A percentile compares a stretch with the other conserved stretches of the same genome.
Conservation (phyloP, 371 early-diverging fungal species). For the Mucor irregularis region DNA sequence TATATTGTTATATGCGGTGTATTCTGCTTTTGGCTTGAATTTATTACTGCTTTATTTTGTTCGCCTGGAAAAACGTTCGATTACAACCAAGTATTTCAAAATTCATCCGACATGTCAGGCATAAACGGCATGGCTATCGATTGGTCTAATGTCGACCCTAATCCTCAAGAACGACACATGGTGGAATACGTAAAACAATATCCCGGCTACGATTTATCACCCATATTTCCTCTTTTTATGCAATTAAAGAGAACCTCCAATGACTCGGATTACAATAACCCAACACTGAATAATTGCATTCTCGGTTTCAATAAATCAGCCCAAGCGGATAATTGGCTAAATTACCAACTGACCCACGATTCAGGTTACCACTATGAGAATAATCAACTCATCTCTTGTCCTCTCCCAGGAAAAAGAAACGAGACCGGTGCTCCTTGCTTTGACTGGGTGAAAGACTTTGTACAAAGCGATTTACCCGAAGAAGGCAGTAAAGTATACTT, state of each 20-base stretch:
- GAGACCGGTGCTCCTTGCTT: constrained; percentile 46
- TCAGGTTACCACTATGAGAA: constrained; percentile 33
- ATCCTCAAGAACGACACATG: too few species aligned
- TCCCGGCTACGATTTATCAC: constrained; percentile 42
- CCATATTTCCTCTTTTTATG: constrained; percentile 48
- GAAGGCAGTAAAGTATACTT: too few species aligned
- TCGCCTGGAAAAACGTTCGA: constrained; percentile 29
- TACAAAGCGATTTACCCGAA: too few species aligned
- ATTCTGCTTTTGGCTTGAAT: constrained; percentile 48
- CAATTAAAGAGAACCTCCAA: constrained; percentile 19
- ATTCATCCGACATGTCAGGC: constrained; percentile 20
- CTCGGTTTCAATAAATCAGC: constrained; percentile 25
- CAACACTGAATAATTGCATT: constrained; percentile 33
- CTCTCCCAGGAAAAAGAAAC: constrained; percentile 33
- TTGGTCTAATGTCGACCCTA: too few species aligned
- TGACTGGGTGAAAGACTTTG: constrained; percentile 16
- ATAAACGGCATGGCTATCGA: constrained; percentile 44
- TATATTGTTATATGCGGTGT: constrained; percentile 23
- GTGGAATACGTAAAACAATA: constrained; percentile 33
- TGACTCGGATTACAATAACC: constrained; percentile 21
- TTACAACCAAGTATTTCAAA: constrained; percentile 27
- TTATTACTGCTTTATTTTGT: constrained; percentile 44
- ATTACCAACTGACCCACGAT: constrained; percentile 32
- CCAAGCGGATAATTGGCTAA: constrained; percentile 46
- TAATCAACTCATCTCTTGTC: constrained; percentile 32